These are phyloP conservation scores for Platanthera guangdongensis DNA, from an alignment of 106 monocot genomes.

Conservation along the genomic window DNA sequence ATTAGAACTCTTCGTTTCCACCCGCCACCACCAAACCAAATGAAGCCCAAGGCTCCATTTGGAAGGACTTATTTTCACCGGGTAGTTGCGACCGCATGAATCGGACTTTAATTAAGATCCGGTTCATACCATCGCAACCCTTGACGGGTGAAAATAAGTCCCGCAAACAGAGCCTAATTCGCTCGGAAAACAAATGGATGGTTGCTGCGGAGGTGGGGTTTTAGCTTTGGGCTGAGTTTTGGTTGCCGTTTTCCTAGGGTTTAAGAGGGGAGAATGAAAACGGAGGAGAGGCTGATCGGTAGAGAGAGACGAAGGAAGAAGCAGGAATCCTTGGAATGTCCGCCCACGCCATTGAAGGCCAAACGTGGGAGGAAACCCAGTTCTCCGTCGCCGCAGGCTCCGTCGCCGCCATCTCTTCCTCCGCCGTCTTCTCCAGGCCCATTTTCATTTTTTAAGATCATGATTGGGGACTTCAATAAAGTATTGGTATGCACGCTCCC, in stretches of 20 bases:
- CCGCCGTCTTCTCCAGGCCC: not conserved
- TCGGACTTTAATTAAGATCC: too few relatives aligned
- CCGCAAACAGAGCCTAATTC: too few relatives aligned
- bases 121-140: too few relatives aligned
- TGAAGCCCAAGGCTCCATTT: too few relatives aligned
- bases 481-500: constrained; percentile 15
- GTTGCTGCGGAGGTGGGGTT: not conserved
- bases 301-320: not conserved
- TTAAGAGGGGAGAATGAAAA: not conserved
- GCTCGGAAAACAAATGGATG: too few relatives aligned
- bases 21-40: too few relatives aligned
- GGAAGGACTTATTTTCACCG: too few relatives aligned
- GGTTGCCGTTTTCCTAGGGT: not conserved
- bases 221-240: not conserved
- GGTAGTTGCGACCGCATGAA: too few relatives aligned
- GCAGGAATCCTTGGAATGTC: not conserved
- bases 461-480: constrained; percentile 22
- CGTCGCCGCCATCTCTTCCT: not conserved
- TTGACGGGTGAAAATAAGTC: too few relatives aligned
- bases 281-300: not conserved
- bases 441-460: constrained; percentile 23
- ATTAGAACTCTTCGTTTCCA: too few relatives aligned
- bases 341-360: not conserved
- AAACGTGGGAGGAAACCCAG: constrained; percentile 1
- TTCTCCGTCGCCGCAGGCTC: not conserved